These are phyloP conservation scores for Hylodesmum podocarpum DNA, from an alignment of 306 rosid species.

Conservation along the genomic window DNA sequence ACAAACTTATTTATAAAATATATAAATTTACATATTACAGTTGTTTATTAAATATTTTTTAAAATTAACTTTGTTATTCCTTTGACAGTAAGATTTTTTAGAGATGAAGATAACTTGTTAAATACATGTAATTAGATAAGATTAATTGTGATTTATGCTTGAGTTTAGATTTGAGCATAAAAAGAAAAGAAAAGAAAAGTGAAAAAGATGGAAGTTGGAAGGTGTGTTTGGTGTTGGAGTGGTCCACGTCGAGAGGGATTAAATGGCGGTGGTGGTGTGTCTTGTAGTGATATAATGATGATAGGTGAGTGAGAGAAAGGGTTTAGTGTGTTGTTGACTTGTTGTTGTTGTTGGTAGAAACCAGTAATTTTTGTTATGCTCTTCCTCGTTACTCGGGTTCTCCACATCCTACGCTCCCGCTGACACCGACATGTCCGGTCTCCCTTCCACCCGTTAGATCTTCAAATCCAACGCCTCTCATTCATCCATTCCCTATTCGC, in stretches of 20 bases:
- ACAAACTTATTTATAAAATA: too few species aligned
- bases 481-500: conserved; percentile 39
- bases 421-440: conserved; percentile 49
- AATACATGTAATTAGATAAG: too few species aligned
- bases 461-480: not conserved
- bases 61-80: too few species aligned
- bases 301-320: not conserved
- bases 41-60: too few species aligned
- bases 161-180: too few species aligned
- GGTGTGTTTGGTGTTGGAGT: conserved; percentile 2
- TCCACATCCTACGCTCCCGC: conserved; percentile 59
- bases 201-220: not conserved
- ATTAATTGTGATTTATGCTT: too few species aligned
- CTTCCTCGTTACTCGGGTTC: conserved; percentile 53
- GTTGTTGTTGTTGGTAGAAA: not conserved
- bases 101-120: too few species aligned
- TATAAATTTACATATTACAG: too few species aligned
- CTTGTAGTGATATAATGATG: conserved; percentile 10
- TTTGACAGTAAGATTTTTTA: too few species aligned
- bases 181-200: too few species aligned
- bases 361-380: not conserved
- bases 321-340: too few species aligned
- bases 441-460: not conserved
- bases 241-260: conserved; percentile 38
- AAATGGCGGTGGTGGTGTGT: conserved; percentile 29